phyloP scores from a whole-genome alignment of 768 basidiomycete genomes.

The Cystobasidium tubakii region DNA sequence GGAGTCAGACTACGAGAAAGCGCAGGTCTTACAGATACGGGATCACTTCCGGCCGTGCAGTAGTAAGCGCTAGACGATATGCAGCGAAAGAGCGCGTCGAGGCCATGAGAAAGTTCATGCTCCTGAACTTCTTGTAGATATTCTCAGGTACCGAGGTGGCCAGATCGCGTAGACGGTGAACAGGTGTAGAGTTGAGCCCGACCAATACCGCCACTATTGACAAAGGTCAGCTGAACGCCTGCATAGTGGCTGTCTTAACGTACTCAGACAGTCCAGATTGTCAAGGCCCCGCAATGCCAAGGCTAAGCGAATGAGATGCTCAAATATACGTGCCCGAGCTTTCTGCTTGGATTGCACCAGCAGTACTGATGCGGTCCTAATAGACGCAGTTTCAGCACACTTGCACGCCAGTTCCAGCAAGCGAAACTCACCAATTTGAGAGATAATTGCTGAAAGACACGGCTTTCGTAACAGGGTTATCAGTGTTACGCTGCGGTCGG shows the following conservation, averaged over 20 bases:
- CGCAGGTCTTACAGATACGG: slow-evolving; percentile 57
- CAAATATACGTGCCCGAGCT: slow-evolving; percentile 70
- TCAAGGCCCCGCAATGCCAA: slow-evolving; percentile 71
- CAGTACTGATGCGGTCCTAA: slow-evolving; percentile 78
- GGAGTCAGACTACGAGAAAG: neutral
- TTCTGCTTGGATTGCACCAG: slow-evolving; percentile 75
- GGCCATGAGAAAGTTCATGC: slow-evolving; percentile 77
- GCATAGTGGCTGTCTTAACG: neutral
- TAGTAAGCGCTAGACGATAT: slow-evolving; percentile 82
- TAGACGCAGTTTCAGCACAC: neutral
- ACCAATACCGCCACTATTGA: slow-evolving; percentile 69
- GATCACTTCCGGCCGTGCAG: slow-evolving; percentile 77
- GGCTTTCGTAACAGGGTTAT: slow-evolving; percentile 40
- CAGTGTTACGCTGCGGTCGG: slow-evolving; percentile 32
- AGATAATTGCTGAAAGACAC: slow-evolving; percentile 44
- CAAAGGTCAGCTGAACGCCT: neutral
- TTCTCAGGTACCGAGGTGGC: slow-evolving; percentile 63
- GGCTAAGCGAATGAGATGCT: slow-evolving; percentile 81
- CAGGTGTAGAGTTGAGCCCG: slow-evolving; percentile 77
- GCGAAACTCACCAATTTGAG: slow-evolving; percentile 36
- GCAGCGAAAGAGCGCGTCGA: slow-evolving; percentile 74
- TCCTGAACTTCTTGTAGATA: slow-evolving; percentile 66
- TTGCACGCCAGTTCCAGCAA: too few relatives aligned
- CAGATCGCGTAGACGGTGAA: slow-evolving; percentile 66
- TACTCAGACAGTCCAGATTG: slow-evolving; percentile 79